These are phyloP conservation scores for Candida anglica DNA, from an alignment of 805 yeast species.

Conservation along the genomic window DNA sequence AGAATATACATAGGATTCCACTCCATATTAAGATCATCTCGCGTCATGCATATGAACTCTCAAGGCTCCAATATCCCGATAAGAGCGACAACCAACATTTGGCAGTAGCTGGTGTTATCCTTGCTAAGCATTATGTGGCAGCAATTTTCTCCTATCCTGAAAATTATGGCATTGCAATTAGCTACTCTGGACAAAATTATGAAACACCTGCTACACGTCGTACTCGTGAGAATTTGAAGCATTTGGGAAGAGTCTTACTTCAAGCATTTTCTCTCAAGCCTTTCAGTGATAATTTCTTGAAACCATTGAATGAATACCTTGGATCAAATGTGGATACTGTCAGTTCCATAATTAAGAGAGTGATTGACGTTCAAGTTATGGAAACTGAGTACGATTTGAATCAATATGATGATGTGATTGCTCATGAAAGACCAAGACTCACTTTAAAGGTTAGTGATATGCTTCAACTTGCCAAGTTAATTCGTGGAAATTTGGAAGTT, in stretches of 20 bases:
- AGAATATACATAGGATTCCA: slow-evolving; percentile 34
- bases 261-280: slow-evolving; percentile 69
- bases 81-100: slow-evolving; percentile 56
- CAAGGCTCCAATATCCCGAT: slow-evolving; percentile 51
- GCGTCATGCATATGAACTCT: slow-evolving; percentile 27
- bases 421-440: slow-evolving; percentile 42
- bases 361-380: slow-evolving; percentile 53
- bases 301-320: slow-evolving; percentile 76
- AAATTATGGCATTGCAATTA: slow-evolving; percentile 40
- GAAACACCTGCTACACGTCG: slow-evolving; percentile 4
- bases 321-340: slow-evolving; percentile 46
- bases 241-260: slow-evolving; percentile 53
- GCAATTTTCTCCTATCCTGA: slow-evolving; percentile 49
- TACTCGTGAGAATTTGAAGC: slow-evolving; percentile 47
- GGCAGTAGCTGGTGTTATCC: slow-evolving; percentile 64
- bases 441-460: slow-evolving; percentile 43
- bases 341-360: slow-evolving; percentile 37
- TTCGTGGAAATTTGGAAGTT: slow-evolving; percentile 37
- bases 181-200: background rate
- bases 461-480: slow-evolving; percentile 40
- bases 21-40: slow-evolving; percentile 33
- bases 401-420: slow-evolving; percentile 64
- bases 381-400: slow-evolving; percentile 59
- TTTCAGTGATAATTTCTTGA: slow-evolving; percentile 67
- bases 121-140: slow-evolving; percentile 49